Evolutionary conservation across 2,329 filamentous ascomycete genomes (phyloP).

Genomic region (Verticillium nubilum): DNA sequence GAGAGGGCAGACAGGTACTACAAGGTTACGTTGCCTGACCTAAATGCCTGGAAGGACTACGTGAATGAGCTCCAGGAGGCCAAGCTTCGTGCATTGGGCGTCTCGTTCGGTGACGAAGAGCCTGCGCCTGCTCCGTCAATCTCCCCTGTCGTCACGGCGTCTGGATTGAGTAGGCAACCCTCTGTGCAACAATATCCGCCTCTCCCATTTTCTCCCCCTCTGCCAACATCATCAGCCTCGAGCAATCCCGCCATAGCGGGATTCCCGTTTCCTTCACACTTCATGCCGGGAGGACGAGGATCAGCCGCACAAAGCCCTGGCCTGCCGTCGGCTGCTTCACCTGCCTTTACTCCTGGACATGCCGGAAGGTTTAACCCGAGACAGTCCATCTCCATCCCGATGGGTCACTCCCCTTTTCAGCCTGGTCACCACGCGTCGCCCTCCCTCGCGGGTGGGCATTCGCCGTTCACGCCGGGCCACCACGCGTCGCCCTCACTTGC

Average conservation of each 20-base stretch:
- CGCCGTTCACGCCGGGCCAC: conserved; percentile 62
- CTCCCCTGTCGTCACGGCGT: conserved; percentile 54
- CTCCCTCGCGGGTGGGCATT: conserved; percentile 56
- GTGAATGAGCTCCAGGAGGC: conserved; percentile 80
- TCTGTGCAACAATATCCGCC: conserved; percentile 72
- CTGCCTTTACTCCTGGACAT: conserved; percentile 60
- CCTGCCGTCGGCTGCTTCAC: conserved; percentile 63
- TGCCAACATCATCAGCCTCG: conserved; percentile 72
- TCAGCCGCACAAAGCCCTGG: conserved; percentile 56
- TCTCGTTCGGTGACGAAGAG: conserved; percentile 73
- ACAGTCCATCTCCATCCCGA: conserved; percentile 65
- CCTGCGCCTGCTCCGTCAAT: conserved; percentile 53
- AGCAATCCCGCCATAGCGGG: conserved; percentile 58
- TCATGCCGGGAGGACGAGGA: conserved; percentile 55
- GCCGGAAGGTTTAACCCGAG: conserved; percentile 60
- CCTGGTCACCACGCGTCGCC: conserved; percentile 44
- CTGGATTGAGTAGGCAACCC: conserved; percentile 59
- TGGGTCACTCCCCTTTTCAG: conserved; percentile 61
- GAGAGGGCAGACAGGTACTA: conserved; percentile 50
- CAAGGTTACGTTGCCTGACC: conserved; percentile 63
- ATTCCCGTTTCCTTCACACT: conserved; percentile 51
- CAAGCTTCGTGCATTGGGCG: conserved; percentile 86
- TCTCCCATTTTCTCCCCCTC: conserved; percentile 75
- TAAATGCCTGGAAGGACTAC: conserved; percentile 69
- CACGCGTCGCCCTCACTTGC: conserved; percentile 50